Evolutionary conservation across 192 early-diverging fungal genomes (phyloP), one percentile per base, ranked within the genome.

Genomic region (Glomus cerebriforme): DNA sequence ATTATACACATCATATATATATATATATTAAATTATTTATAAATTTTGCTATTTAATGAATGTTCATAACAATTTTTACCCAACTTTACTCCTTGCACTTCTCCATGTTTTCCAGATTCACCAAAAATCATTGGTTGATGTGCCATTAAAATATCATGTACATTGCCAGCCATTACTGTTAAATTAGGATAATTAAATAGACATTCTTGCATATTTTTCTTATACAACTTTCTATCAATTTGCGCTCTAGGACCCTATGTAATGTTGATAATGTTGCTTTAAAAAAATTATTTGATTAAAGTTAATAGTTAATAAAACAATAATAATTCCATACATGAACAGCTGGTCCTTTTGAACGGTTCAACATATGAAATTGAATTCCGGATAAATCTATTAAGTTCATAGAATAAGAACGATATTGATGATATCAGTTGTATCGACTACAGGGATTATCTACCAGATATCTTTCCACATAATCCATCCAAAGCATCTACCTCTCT

Each of bases 401-500:
- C 27, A n/a, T 37, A 8, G 6, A 37, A n/a, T 68, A 39, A 43
- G 0, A 43, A 12, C 39, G 10, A 43, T 8, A n/a, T 7, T 37
- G 34, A 35, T 68, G 3, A 31, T 24, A 68, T 35, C 34, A 9
- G 31, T 19, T 66, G 4, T 32, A 5, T 32, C 9, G 31, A 39
- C 39, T 68, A 32, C 15, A 37, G 9, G 9, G 13, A 29, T 35
- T 7, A 68, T 35, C 29, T 79, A 84, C 85, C 85, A 17, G 92
- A 91, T 77, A 94, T 92, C 24, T 87, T 85, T 19, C 92, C 92
- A 79, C 94, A 95, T n/a, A 95, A 87, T 59, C 94, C 94, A 80
- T 94, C 94, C 83, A 95, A 81, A 15, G 94, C 94, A 79, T 95
- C 94, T 19, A 95, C 87, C 75, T 95, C 94, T 69, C 89, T 85